phyloP scores from a whole-genome alignment of 2,329 filamentous ascomycete genomes.

The Pseudogymnoascus sp. region DNA sequence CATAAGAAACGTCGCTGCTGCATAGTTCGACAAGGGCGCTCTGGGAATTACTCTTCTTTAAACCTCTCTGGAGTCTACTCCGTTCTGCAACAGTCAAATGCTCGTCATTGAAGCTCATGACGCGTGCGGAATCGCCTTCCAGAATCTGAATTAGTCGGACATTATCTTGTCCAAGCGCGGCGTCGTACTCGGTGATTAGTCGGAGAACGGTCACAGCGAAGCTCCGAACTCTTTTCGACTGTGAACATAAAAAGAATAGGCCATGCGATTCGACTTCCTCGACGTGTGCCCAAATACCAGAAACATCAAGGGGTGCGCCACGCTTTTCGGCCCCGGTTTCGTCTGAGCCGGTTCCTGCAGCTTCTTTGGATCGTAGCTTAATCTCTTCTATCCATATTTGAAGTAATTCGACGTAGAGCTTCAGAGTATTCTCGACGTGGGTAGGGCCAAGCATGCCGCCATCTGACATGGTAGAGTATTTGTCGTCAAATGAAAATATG shows the following conservation, averaged over 20 bases:
- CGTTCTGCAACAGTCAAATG: conserved; percentile 85
- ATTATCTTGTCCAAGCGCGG: conserved; percentile 68
- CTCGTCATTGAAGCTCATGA: conserved; percentile 90
- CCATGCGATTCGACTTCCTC: conserved; percentile 96
- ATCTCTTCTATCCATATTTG: conserved; percentile 98
- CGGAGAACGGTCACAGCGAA: conserved; percentile 89
- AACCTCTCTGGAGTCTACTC: conserved; percentile 81
- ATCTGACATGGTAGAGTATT: conserved; percentile 96
- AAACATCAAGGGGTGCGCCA: conserved; percentile 72
- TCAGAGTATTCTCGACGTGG: conserved; percentile 89
- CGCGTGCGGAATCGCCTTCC: conserved; percentile 76
- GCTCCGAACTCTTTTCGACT: conserved; percentile 78
- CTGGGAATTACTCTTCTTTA: conserved; percentile 73
- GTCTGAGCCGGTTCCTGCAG: conserved; percentile 55
- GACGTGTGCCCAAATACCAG: conserved; percentile 83
- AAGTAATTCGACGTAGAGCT: conserved; percentile 85
- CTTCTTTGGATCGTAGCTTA: conserved; percentile 71
- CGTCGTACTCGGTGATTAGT: conserved; percentile 89
- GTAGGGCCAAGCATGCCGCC: conserved; percentile 90
- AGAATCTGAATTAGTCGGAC: conserved; percentile 80
- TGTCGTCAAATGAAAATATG: conserved; percentile 97
- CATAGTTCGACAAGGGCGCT: conserved; percentile 89
- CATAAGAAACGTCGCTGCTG: conserved; percentile 89
- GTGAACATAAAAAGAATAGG: conserved; percentile 93
- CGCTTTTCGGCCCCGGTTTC: conserved; percentile 57